Evolutionary conservation across 129 eudicot species (phyloP).

Genomic region (Centella asiatica): DNA sequence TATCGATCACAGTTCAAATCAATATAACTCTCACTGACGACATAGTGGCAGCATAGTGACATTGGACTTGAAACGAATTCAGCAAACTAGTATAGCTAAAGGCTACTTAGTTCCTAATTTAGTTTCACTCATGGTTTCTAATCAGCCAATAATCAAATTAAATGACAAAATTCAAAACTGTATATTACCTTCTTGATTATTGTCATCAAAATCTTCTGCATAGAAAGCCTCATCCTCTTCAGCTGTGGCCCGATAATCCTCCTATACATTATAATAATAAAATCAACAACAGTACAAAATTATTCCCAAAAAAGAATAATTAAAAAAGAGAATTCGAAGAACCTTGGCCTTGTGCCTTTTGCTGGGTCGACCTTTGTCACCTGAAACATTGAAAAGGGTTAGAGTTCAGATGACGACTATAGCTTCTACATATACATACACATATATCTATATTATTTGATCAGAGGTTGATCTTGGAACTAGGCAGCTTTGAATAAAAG

Average conservation of each 20-base stretch:
- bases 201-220: conserved; percentile 41
- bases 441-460: too few relatives aligned
- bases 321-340: background rate
- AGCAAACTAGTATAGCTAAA: too few relatives aligned
- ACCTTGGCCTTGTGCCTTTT: conserved; percentile 79
- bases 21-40: background rate
- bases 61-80: background rate
- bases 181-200: conserved; percentile 45
- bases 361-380: conserved; percentile 73
- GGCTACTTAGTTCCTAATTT: too few relatives aligned
- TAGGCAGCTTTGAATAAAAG: background rate
- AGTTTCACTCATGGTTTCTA: too few relatives aligned
- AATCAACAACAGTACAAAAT: background rate
- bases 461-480: background rate
- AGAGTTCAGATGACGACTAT: too few relatives aligned
- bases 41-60: background rate
- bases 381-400: conserved; percentile 21
- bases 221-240: conserved; percentile 48
- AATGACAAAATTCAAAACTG: background rate
- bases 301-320: background rate
- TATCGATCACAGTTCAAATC: conserved; percentile 12
- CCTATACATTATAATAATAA: conserved; percentile 25
- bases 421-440: too few relatives aligned
- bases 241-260: conserved; percentile 38
- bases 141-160: too few relatives aligned